phyloP scores from a whole-genome alignment of 164 flowering plant species.

The Vitis rotundifolia region DNA sequence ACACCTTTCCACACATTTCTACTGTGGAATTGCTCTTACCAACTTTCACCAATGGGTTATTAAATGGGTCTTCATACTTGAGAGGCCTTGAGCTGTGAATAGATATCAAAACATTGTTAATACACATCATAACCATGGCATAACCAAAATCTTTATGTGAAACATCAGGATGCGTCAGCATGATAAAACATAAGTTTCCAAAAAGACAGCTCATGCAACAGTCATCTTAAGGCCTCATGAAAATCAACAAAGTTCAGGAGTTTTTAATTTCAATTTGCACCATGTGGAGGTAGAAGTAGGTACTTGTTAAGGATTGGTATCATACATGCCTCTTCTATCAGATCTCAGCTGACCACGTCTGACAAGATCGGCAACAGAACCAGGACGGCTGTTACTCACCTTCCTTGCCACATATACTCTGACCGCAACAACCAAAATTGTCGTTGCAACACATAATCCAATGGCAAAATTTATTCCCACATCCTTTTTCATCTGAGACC shows the following conservation, averaged over 20 bases:
- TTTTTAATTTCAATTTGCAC: not conserved
- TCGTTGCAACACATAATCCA: constrained; percentile 48
- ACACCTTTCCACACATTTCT: constrained; percentile 94
- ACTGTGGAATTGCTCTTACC: constrained; percentile 69
- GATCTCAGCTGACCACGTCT: constrained; percentile 94
- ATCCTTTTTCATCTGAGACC: constrained; percentile 45
- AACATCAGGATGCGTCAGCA: not conserved
- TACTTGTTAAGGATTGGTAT: constrained; percentile 18
- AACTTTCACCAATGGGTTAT: constrained; percentile 86
- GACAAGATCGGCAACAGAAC: constrained; percentile 94
- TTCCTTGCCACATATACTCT: constrained; percentile 48
- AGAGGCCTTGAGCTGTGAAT: constrained; percentile 70
- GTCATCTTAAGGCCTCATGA: not conserved
- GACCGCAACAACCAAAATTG: constrained; percentile 45
- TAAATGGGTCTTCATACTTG: constrained; percentile 94
- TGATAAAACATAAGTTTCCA: not conserved
- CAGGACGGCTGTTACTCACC: constrained; percentile 50
- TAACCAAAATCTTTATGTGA: not conserved
- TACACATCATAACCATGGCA: no score
- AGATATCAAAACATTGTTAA: not conserved
- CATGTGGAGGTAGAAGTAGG: not conserved
- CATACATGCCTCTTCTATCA: constrained; percentile 99
- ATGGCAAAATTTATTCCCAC: constrained; percentile 36
- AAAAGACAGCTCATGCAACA: not conserved
- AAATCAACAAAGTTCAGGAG: no score